These are phyloP conservation scores for Solanum habrochaites DNA, from an alignment of 257 asterid genomes.

Conservation along the genomic window DNA sequence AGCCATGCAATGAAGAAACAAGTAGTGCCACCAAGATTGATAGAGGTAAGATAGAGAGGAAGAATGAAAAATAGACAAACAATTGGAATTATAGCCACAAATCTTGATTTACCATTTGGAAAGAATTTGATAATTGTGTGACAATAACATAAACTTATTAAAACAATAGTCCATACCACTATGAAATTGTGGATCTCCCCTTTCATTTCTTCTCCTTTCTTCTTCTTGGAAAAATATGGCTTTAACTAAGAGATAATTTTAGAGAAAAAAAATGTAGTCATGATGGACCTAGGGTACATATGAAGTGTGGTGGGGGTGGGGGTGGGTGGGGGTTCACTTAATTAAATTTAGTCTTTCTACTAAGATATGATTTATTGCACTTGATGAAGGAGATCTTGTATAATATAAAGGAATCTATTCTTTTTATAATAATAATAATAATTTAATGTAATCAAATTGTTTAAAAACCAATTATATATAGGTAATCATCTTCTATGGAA, in stretches of 20 bases:
- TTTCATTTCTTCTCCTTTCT: slow-evolving; percentile 18
- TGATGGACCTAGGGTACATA: background rate
- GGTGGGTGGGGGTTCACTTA: background rate
- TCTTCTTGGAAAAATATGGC: background rate
- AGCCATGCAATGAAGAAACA: slow-evolving; percentile 52
- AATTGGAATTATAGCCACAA: slow-evolving; percentile 28
- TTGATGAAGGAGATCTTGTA: background rate
- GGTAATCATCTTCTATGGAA: too few species aligned
- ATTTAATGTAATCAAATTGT: background rate
- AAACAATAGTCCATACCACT: slow-evolving; percentile 29
- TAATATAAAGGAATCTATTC: background rate
- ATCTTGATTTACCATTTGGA: slow-evolving; percentile 15
- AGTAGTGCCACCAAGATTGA: slow-evolving; percentile 34
- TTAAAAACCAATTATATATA: background rate
- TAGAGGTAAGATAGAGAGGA: slow-evolving; percentile 38
- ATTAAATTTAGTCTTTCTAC: background rate
- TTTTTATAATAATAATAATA: background rate
- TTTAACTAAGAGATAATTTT: background rate
- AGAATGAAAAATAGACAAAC: slow-evolving; percentile 24
- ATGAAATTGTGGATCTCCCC: slow-evolving; percentile 39
- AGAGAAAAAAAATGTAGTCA: background rate
- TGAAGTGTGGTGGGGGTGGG: background rate
- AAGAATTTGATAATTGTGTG: slow-evolving; percentile 8
- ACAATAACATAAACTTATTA: slow-evolving; percentile 33
- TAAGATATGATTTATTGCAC: background rate